Evolutionary conservation across 768 basidiomycete genomes (phyloP), one percentile per base, ranked within the genome.

Genomic region (Amanita pallidorosea): DNA sequence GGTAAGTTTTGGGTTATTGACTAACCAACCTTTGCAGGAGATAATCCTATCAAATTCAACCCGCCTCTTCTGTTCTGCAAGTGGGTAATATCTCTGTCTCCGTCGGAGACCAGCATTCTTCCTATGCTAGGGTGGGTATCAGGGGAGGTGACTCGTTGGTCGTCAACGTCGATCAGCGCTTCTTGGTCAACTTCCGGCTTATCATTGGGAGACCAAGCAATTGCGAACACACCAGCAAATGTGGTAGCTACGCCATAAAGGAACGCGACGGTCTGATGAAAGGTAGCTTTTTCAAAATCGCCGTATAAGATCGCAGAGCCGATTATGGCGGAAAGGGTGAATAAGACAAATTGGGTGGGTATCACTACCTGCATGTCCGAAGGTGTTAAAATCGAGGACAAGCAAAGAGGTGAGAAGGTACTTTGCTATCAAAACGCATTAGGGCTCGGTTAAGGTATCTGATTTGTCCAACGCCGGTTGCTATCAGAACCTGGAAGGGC

Each of bases 271-370:
- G 88, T 76, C 59, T 86, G 80, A 62, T 92, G 85, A 62, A 92
- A 87, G 8, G 78, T 76, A 11, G 88, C 82, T 54, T 78, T 79
- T 56, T 80, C 75, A 68, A 99, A 99, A 65, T 99, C 95, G 22
- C 89, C 86, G 61, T 95, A 99, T 1, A 99, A 75, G 13, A 99
- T 83, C 1, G 89, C 91, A 4, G 91, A 94, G 23, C 94, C 95
- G 50, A 88, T 70, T 57, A 99, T 94, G 4, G 90, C 91, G 4
- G 89, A 91, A 33, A 98, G 72, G 22, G 89, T 94, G 70, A 98
- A 98, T 51, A 92, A 74, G 27, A 95, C 91, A 63, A 96, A 98
- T 71, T 97, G 94, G 12, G 83, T 84, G 4, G 94, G 95, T 55
- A 98, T 90, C 22, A 97, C 94, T 47, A 84, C 76, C 88, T 90